These are phyloP conservation scores for Dacryopinax primogenitus DNA, from an alignment of 768 basidiomycete genomes.

Conservation along the genomic window DNA sequence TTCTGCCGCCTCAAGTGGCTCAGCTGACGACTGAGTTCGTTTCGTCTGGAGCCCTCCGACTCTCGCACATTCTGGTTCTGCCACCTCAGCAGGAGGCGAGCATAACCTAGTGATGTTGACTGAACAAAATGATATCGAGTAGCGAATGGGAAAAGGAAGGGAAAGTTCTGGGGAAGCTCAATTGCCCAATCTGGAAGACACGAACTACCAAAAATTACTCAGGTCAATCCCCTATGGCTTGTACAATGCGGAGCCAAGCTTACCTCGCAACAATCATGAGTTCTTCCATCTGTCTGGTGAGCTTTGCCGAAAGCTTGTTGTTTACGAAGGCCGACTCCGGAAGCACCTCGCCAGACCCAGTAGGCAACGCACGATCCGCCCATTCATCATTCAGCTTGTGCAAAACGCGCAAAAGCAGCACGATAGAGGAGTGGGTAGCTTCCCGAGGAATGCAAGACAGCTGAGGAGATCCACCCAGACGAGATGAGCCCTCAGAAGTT, in stretches of 20 bases:
- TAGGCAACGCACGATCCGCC: conserved; percentile 33
- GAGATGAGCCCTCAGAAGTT: background rate
- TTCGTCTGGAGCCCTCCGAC: conserved; percentile 66
- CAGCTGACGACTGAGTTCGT: conserved; percentile 85
- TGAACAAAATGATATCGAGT: conserved; percentile 95
- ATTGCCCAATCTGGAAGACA: conserved; percentile 96
- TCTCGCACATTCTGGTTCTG: conserved; percentile 68
- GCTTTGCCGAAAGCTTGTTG: conserved; percentile 93
- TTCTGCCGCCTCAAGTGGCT: conserved; percentile 90
- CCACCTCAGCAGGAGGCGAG: conserved; percentile 88
- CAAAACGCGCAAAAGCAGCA: conserved; percentile 77
- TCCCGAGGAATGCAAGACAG: conserved; percentile 74
- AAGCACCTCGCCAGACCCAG: conserved; percentile 44
- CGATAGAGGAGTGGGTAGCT: conserved; percentile 75
- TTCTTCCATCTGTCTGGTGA: conserved; percentile 94
- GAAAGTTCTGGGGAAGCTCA: conserved; percentile 90
- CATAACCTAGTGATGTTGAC: conserved; percentile 95
- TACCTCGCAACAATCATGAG: conserved; percentile 98
- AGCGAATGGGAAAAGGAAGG: conserved; percentile 97
- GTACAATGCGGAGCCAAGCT: conserved; percentile 15
- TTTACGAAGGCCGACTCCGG: conserved; percentile 84
- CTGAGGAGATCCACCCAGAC: conserved; percentile 12
- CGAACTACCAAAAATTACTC: conserved; percentile 40
- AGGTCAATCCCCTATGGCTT: conserved; percentile 3
- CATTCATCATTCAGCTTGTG: conserved; percentile 62